Base-by-base conservation (phyloP, 23 red algal species). In the Gracilaria caudata region DNA sequence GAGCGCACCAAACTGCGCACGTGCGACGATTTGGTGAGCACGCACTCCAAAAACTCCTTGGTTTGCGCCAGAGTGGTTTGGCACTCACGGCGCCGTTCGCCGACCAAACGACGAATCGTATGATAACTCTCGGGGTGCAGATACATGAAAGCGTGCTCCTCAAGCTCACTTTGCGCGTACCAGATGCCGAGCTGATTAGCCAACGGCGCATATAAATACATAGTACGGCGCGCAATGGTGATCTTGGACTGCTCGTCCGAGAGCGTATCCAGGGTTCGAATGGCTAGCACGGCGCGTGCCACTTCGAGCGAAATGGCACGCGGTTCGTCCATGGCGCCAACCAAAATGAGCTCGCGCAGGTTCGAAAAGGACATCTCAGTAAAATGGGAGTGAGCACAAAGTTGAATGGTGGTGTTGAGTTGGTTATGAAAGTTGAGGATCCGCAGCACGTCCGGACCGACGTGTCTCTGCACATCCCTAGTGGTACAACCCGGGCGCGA, bases 161-260 rank as follows among this genome's bases (percentile, higher is more conserved):
- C 95, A 3, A 98, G 75, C 86, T 98, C 95, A 24, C 78, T 64
- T 64, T 98, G 95, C 7, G 94, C 77, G 56, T 59, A 82, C 82
- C 79, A 98, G 1, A 98, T 94, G 64, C 95, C 95, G 36, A 98
- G 57, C 58, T 89, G 84, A 64, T 94, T 90, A 0, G 95, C 95
- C 26, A 94, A 61, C 56, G 95, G 95, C 35, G 95, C 90, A 58
- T 89, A 84, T 32, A 98, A 51, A 26, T 87, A 43, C 86, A 98
- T 82, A 2, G 68, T 63, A 13, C 77, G 43, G 23, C 66, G 54
- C 47, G 95, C 95, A 64, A 94, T 58, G 34, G 37, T 68, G 26
- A 47, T 68, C 23, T 61, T 65, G 39, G 51, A 29, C 37, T 68
- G 30, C 28, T 66, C 66, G 21, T 64, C 40, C n/a, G 39, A 47